A percentile compares a stretch with the other conserved stretches of the same genome.
These are phyloP conservation scores for Zalaria sp. DNA, from an alignment of 2,329 filamentous ascomycete genomes.

Conservation along the genomic window DNA sequence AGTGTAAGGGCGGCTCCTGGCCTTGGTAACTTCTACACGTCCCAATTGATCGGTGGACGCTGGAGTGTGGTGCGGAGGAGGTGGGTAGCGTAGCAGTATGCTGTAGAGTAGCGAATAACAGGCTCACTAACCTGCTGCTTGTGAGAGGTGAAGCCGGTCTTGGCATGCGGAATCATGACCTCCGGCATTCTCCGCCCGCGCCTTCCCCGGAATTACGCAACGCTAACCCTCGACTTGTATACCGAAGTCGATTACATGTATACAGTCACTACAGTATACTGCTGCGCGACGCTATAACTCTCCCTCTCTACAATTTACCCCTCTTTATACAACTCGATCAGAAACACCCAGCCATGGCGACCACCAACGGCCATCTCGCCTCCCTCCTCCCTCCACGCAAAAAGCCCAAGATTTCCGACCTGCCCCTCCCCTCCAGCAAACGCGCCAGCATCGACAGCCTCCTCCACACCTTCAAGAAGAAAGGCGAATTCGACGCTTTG, in stretches of 20 bases:
- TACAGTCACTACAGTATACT: too few relatives aligned
- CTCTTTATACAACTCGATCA: too few relatives aligned
- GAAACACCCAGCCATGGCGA: background rate
- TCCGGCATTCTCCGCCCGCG: background rate
- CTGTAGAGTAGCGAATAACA: too few relatives aligned
- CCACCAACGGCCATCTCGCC: background rate
- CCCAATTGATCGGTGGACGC: background rate
- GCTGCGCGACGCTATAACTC: too few relatives aligned
- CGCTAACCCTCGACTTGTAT: too few relatives aligned
- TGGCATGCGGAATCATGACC: background rate
- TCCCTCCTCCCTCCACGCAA: conserved; percentile 23
- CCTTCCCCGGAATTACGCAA: too few relatives aligned
- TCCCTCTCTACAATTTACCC: too few relatives aligned
- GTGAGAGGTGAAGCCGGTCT: too few relatives aligned
- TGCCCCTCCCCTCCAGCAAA: conserved; percentile 60
- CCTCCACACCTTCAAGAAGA: conserved; percentile 74
- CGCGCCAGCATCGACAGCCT: conserved; percentile 60
- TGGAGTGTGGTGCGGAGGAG: conserved; percentile 1
- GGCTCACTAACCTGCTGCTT: too few relatives aligned
- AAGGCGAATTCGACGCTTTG: conserved; percentile 66
- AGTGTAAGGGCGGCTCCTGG: too few relatives aligned
- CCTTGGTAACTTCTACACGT: too few relatives aligned
- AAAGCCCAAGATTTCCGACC: conserved; percentile 59
- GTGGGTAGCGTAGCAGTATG: background rate
- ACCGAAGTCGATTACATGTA: too few relatives aligned